These are phyloP conservation scores for Spathaspora arborariae DNA, from an alignment of 805 yeast genomes.

Conservation along the genomic window DNA sequence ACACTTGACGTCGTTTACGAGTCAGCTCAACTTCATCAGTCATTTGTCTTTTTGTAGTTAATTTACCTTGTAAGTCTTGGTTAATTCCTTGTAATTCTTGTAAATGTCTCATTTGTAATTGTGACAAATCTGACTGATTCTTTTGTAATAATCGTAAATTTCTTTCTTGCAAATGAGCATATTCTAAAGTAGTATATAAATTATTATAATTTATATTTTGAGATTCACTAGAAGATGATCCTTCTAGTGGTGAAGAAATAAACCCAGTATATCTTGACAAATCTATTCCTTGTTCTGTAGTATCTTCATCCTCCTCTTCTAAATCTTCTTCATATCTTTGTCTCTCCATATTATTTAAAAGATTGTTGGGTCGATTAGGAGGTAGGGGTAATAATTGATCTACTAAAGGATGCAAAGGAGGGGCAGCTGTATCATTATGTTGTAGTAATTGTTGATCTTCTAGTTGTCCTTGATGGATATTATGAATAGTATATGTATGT, in stretches of 20 bases:
- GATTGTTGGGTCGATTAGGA: conserved; percentile 1
- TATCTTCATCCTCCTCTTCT: conserved; percentile 14
- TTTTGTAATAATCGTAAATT: conserved; percentile 33
- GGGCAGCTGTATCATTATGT: conserved; percentile 4
- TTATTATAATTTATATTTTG: conserved; percentile 8
- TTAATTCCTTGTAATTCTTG: conserved; percentile 21
- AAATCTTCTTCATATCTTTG: conserved; percentile 26
- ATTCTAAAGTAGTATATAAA: conserved; percentile 37
- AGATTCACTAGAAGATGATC: conserved; percentile 2
- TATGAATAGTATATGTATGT: conserved; percentile 1
- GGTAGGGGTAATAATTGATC: conserved; percentile 17
- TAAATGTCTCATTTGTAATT: conserved; percentile 29
- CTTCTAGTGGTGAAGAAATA: conserved; percentile 10
- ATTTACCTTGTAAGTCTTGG: conserved; percentile 15
- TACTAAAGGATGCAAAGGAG: conserved; percentile 19
- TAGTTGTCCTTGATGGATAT: background rate
- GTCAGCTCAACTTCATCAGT: conserved; percentile 40
- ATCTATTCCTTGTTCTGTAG: conserved; percentile 29
- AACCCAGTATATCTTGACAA: conserved; percentile 24
- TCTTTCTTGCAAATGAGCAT: conserved; percentile 36
- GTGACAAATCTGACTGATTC: conserved; percentile 35
- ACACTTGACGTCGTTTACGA: conserved; percentile 42
- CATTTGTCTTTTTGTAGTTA: conserved; percentile 36
- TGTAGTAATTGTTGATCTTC: conserved; percentile 1
- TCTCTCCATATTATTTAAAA: conserved; percentile 13